Evolutionary conservation across 1,284 basidiomycete genomes (phyloP), one percentile per base, ranked within the genome.

Genomic region (Schizophyllum amplum): DNA sequence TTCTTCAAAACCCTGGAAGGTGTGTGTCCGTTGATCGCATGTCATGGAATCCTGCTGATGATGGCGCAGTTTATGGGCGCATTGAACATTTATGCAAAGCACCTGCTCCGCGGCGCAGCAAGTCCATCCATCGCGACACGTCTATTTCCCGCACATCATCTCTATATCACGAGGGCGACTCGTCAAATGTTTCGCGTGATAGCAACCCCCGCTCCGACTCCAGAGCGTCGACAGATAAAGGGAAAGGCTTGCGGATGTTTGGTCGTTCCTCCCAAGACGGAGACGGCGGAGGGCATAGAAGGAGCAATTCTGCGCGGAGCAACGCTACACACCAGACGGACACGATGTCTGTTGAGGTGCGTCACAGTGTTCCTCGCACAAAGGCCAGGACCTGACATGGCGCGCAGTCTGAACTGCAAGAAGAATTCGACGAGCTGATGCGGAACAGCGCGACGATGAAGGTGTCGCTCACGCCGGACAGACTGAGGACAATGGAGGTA

Each of bases 361-460:
- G 33, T 42, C 13, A 13, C 33, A 42, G 17, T 42, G 17, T 2
- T n/a, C 33, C 13, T 17, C 33, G 33, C 33, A 42, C 33, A 9
- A 42, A 42, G 13, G 17, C 33, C 33, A 13, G 57, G 25, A 54
- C 48, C 25, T 27, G 46, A 46, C 47, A n/a, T 55, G 6, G 25
- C 47, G 58, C 62, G 52, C 63, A 57, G 64, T 60, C 21, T 27
- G 51, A 22, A 5, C 55, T 80, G 62, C 76, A 81, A 58, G 79
- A 87, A 60, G 90, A 94, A 69, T 97, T 97, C 69, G 94, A 97
- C 71, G 85, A 92, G 68, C 76, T 96, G 68, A 86, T 97, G 82
- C 82, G 84, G 55, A 92, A 90, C 59, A 84, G 87, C 56, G 78
- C 87, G 56, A 96, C 94, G 7, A 90, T 95, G 87, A 96, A 94